Evolutionary conservation across 2,329 filamentous ascomycete species (phyloP), one percentile per base, ranked within the genome.

Genomic region (Ceratocystis albifundus): DNA sequence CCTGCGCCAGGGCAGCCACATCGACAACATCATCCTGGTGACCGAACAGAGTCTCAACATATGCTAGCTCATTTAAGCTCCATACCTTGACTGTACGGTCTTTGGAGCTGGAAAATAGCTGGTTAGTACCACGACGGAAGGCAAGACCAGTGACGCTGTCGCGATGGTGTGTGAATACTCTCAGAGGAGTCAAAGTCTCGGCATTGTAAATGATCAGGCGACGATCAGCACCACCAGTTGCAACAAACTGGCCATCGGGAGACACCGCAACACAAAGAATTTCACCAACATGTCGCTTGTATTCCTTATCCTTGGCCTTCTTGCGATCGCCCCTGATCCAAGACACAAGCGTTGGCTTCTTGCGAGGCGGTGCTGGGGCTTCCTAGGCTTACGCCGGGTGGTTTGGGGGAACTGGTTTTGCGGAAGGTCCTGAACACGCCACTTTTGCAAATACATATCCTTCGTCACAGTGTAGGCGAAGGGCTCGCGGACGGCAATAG

Each of bases 51-150:
- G 93, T 97, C 76, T 99, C 94, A 36, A 96, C 84, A 73, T 97
- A 99, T 59, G 93, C 90, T 69, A 96, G 81, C 74, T 95, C 91
- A 71, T 96, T 88, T 55, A 96, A 79, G 70, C 88, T 93, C 90
- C 93, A 99, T 41, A 95, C 88, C 76, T 97, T 97, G 73, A 99
- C 88, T 2, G 93, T 96, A 53, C 94, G 85, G 76, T 99, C 94
- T 72, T 88, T 89, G 65, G 90, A 94, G 67, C 88, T 88, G 2
- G 90, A 95, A 77, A 95, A 99, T 22, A 99, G 79, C 76, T 96
- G 92, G 72, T 96, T 96, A 17, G 89, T 92, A 62, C 88, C 89
- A 69, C 89, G 82, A 46, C 91, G 87, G 74, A 99, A 99, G 0
- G 87, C 88, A 20, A 99, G 79, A 0, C 88, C 87, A 5, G 89